A percentile compares a stretch with the other conserved stretches of the same genome.
Conservation (phyloP, 345 rosid genomes). For the Corchorus capsularis region DNA sequence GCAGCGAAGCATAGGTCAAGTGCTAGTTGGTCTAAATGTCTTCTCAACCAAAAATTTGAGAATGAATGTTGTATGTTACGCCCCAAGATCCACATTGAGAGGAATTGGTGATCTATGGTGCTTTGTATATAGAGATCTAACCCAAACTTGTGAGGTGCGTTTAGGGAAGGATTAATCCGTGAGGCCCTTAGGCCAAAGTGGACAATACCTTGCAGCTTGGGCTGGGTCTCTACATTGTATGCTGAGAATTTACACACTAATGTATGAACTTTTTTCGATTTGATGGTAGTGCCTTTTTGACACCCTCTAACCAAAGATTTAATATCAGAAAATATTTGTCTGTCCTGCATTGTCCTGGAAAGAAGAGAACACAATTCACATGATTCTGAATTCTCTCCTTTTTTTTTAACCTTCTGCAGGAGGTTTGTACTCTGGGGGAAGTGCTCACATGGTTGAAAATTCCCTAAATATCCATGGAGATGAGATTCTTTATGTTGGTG, state of each 20-base stretch:
- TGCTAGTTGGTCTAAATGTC: neutral
- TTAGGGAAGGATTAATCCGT: too few species aligned
- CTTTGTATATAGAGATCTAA: too few species aligned
- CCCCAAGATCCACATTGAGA: too few species aligned
- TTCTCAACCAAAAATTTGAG: neutral
- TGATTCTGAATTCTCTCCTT: constrained; percentile 12
- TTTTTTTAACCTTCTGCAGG: constrained; percentile 45
- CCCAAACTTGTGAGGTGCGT: too few species aligned
- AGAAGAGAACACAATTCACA: neutral
- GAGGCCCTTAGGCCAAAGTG: too few species aligned
- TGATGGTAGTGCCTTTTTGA: neutral
- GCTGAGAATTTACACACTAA: neutral
- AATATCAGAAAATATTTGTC: neutral
- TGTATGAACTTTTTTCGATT: neutral
- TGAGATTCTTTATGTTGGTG: constrained; percentile 92
- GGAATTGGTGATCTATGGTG: too few species aligned
- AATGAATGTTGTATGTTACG: neutral
- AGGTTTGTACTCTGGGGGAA: constrained; percentile 91
- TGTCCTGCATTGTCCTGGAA: neutral
- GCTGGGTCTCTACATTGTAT: neutral
- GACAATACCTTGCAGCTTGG: too few species aligned
- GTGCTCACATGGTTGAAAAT: constrained; percentile 95
- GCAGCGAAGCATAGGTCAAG: too few species aligned
- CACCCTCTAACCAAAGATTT: neutral
- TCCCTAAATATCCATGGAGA: constrained; percentile 90